phyloP scores from a whole-genome alignment of 352 stramenopile genomes.

The Aphanomyces invadans region DNA sequence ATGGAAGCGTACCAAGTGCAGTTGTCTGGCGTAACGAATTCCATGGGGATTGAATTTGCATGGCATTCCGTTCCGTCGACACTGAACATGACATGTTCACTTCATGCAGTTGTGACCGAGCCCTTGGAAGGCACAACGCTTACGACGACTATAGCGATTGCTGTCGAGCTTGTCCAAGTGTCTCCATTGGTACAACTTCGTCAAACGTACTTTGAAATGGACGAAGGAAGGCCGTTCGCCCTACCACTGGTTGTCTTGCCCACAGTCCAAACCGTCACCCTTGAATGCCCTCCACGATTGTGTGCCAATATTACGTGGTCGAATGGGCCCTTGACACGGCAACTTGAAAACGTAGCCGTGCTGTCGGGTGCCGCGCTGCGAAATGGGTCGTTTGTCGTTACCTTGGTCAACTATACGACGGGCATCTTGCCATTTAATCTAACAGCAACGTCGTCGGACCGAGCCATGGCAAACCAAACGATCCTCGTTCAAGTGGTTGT shows the following conservation, averaged over 20 bases:
- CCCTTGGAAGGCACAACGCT: background rate
- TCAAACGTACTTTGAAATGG: background rate
- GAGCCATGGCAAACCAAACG: background rate
- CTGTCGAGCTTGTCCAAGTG: background rate
- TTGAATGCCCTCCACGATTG: background rate
- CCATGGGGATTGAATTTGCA: background rate
- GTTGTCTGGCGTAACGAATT: background rate
- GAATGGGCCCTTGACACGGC: background rate
- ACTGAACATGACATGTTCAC: background rate
- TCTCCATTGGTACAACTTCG: background rate
- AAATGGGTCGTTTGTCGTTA: background rate
- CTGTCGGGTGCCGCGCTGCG: background rate
- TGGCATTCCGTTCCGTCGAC: background rate
- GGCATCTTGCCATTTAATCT: background rate
- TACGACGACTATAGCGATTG: background rate
- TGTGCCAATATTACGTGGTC: background rate
- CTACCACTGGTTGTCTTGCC: background rate
- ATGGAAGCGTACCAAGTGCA: background rate
- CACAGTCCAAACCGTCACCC: background rate
- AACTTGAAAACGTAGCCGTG: background rate
- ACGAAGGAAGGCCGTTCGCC: background rate
- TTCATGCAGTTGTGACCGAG: background rate
- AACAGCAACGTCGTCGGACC: background rate
- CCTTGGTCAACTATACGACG: background rate
- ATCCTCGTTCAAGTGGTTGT: background rate